Conservation (phyloP, 208 protist species). For the Trypanosomatidae sp. region DNA sequence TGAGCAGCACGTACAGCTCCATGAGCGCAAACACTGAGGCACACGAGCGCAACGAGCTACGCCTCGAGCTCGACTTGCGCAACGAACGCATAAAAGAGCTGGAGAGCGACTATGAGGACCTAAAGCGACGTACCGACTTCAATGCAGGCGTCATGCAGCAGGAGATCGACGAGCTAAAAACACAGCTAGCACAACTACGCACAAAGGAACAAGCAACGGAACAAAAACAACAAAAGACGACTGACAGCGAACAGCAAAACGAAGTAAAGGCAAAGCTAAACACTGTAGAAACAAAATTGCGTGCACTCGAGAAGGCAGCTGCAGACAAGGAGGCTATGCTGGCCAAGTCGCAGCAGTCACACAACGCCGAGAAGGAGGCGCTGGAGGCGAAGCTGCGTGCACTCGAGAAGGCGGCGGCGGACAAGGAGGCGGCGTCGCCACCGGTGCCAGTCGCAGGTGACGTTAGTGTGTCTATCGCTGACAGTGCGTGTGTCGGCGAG, state of each 20-base stretch:
- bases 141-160: constrained; percentile 5
- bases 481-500: too few relatives aligned
- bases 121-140: constrained; percentile 12
- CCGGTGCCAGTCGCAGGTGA: background rate
- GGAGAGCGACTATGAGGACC: constrained; percentile 12
- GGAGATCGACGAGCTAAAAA: constrained; percentile 5
- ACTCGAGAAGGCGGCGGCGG: background rate
- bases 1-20: background rate
- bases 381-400: constrained; percentile 1
- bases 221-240: background rate
- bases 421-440: constrained; percentile 2
- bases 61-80: constrained; percentile 11
- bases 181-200: constrained; percentile 1
- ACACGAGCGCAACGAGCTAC: constrained; percentile 3
- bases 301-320: background rate
- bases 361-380: background rate
- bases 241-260: background rate
- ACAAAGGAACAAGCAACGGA: background rate
- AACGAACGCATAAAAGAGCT: constrained; percentile 9
- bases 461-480: background rate
- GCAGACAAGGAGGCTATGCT: background rate
- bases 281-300: background rate
- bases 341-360: background rate
- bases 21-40: background rate
- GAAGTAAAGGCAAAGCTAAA: constrained; percentile 1